A percentile compares a stretch with the other conserved stretches of the same genome.
phyloP scores from a whole-genome alignment of 768 basidiomycete species.

The Macrolepiota dolichaula region DNA sequence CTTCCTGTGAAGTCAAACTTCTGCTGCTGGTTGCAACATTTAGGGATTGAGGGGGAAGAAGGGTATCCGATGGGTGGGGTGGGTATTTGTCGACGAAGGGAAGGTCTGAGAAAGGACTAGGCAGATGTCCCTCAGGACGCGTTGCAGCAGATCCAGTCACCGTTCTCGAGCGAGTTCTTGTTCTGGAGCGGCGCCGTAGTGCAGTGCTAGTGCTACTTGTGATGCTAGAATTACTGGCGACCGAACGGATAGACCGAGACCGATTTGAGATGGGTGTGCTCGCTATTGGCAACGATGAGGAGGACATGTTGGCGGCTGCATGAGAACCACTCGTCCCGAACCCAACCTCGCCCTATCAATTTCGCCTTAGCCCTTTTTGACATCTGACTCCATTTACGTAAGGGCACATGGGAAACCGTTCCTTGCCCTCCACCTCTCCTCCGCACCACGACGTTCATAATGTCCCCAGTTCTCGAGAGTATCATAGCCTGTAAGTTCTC shows the following conservation, averaged over 20 bases:
- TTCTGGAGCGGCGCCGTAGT: constrained; percentile 51
- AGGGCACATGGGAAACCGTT: constrained; percentile 4
- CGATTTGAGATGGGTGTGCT: constrained; percentile 21
- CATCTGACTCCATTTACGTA: constrained; percentile 9
- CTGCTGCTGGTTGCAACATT: constrained; percentile 23
- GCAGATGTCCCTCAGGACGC: constrained; percentile 21
- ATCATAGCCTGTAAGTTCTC: constrained; percentile 20
- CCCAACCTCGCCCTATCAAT: constrained; percentile 12
- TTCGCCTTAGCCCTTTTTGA: constrained; percentile 8
- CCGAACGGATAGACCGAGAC: constrained; percentile 41
- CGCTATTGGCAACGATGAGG: constrained; percentile 25
- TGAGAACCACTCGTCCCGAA: constrained; percentile 10
- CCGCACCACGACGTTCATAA: neutral
- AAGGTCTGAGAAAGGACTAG: constrained; percentile 26
- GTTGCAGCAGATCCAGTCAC: constrained; percentile 31
- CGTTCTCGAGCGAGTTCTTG: constrained; percentile 52
- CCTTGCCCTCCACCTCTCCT: neutral
- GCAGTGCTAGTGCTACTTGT: constrained; percentile 38
- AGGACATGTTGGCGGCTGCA: constrained; percentile 19
- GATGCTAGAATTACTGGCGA: constrained; percentile 48
- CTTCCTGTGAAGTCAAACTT: constrained; percentile 19
- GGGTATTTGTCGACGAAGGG: constrained; percentile 26
- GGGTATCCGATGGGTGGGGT: constrained; percentile 12
- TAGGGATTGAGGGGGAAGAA: constrained; percentile 20
- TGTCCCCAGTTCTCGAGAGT: constrained; percentile 18